Evolutionary conservation across 129 eudicot genomes (phyloP).

Genomic region (Flaveria brownii): DNA sequence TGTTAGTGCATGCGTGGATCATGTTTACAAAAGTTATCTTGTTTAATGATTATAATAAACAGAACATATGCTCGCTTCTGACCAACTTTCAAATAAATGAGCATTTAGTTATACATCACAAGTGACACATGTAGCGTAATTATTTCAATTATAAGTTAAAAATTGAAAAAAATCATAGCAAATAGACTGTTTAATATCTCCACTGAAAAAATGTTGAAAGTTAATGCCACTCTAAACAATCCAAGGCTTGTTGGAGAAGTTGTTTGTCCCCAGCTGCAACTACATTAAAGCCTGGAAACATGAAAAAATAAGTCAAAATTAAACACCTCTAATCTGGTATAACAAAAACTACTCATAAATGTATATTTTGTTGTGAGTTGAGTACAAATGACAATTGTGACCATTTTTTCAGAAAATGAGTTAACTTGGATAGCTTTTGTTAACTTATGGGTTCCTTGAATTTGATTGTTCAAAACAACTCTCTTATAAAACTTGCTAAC

Average conservation of each 20-base stretch:
- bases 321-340: background rate
- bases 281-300: slow-evolving; percentile 73
- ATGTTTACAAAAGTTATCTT: background rate
- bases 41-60: background rate
- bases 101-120: background rate
- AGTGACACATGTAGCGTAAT: background rate
- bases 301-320: background rate
- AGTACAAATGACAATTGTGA: background rate
- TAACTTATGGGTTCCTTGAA: background rate
- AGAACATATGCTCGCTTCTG: background rate
- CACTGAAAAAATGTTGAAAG: background rate
- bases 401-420: background rate
- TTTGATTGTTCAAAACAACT: background rate
- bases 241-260: slow-evolving; percentile 69
- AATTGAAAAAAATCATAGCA: background rate
- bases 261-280: slow-evolving; percentile 79
- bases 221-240: slow-evolving; percentile 58
- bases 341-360: too few relatives aligned
- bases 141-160: background rate
- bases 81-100: too few relatives aligned
- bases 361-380: background rate
- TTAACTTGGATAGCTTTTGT: background rate
- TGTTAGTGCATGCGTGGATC: background rate
- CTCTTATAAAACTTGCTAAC: background rate
- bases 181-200: background rate